Conservation (phyloP, 257 asterid genomes). For the Rehmannia glutinosa region DNA sequence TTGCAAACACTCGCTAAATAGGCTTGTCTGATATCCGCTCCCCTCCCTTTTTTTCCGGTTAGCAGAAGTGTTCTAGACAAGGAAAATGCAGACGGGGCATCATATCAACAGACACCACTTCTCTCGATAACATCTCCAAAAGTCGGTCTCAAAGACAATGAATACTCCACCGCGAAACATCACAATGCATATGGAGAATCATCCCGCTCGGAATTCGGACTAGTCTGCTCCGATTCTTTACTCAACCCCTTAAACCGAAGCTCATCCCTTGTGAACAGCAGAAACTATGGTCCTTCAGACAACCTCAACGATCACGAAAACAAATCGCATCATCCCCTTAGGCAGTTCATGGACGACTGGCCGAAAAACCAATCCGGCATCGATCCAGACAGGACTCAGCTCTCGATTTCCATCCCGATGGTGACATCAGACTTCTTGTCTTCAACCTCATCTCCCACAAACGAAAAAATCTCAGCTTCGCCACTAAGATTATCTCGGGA, state of each 20-base stretch:
- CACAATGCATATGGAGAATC: constrained; percentile 28
- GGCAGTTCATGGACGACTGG: constrained; percentile 74
- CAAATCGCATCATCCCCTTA: constrained; percentile 37
- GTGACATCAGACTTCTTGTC: constrained; percentile 58
- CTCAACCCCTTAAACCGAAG: constrained; percentile 67
- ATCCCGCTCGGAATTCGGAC: constrained; percentile 68
- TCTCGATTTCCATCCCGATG: constrained; percentile 84
- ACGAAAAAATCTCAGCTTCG: constrained; percentile 30
- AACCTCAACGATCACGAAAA: constrained; percentile 18
- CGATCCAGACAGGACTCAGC: constrained; percentile 58
- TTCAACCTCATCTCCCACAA: constrained; percentile 46
- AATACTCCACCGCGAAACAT: constrained; percentile 19
- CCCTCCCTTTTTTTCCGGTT: no score
- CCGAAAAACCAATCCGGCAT: constrained; percentile 46
- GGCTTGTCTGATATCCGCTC: no score
- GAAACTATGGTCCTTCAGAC: constrained; percentile 21
- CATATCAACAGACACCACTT: constrained; percentile 25
- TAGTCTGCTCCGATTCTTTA: constrained; percentile 70
- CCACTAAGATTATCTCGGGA: constrained; percentile 40
- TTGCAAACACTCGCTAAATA: no score
- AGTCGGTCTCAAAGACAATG: constrained; percentile 27
- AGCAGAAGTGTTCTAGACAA: constrained; percentile 40
- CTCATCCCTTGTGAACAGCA: constrained; percentile 37
- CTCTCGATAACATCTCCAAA: no score
- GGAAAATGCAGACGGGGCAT: constrained; percentile 30